Evolutionary conservation across 305 asterid species (phyloP).

Genomic region (Fraxinus angustifolia): DNA sequence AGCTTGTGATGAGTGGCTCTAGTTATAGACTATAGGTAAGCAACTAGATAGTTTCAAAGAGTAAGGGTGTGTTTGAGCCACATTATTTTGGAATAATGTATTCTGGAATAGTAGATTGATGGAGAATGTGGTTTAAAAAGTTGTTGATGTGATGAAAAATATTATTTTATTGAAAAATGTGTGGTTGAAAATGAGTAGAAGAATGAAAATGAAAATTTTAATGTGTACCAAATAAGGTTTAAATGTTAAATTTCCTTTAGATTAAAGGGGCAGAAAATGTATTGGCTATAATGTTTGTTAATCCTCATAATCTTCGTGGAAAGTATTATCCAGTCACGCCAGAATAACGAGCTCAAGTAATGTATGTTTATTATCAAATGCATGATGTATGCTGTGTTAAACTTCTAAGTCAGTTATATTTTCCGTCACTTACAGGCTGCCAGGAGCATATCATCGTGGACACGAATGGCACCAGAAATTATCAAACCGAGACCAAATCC

Average conservation of each 20-base stretch:
- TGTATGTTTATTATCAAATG: neutral
- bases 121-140: too few species aligned
- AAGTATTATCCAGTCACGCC: neutral
- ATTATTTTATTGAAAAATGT: too few species aligned
- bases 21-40: neutral
- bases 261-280: neutral
- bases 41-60: neutral
- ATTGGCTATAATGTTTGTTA: neutral
- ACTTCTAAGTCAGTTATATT: neutral
- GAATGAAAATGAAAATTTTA: too few species aligned
- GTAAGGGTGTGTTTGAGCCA: neutral
- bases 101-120: too few species aligned
- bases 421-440: neutral
- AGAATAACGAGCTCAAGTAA: neutral
- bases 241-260: neutral
- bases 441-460: neutral
- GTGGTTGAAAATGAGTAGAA: too few species aligned
- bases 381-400: neutral
- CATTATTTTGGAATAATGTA: too few species aligned
- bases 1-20: neutral
- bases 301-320: neutral
- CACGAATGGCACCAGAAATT: neutral
- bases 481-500: neutral
- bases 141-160: too few species aligned
- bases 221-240: too few species aligned